Percentiles rank a stretch among this genome's conserved stretches.
These are phyloP conservation scores for Cutaneotrichosporon arboriforme DNA, from an alignment of 1,284 basidiomycete species.

Conservation along the genomic window DNA sequence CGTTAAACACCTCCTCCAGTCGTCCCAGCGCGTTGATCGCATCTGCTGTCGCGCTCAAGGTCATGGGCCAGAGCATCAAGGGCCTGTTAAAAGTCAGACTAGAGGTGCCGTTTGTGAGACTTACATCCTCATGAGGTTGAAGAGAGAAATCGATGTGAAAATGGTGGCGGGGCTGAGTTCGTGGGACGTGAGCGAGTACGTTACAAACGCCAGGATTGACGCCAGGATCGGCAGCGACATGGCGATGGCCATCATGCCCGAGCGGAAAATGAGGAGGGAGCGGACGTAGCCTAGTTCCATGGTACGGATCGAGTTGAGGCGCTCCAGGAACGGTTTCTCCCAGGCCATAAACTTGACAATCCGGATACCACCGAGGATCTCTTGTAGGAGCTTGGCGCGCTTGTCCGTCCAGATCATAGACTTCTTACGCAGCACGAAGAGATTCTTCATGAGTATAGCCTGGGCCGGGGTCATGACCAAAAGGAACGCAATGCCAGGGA, in stretches of 20 bases:
- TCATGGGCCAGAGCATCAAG: slow-evolving; percentile 57
- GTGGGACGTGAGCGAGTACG: slow-evolving; percentile 68
- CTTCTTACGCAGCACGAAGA: slow-evolving; percentile 66
- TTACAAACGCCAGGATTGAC: slow-evolving; percentile 77
- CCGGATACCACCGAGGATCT: slow-evolving; percentile 74
- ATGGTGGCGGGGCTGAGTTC: slow-evolving; percentile 57
- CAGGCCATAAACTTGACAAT: slow-evolving; percentile 70
- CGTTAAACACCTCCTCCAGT: slow-evolving; percentile 66
- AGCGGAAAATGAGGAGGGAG: slow-evolving; percentile 57
- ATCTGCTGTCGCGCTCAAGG: slow-evolving; percentile 70
- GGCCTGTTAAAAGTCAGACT: slow-evolving; percentile 16
- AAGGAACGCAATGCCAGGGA: slow-evolving; percentile 60
- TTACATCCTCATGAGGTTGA: slow-evolving; percentile 53
- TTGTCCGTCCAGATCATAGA: slow-evolving; percentile 79
- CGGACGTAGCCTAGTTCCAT: slow-evolving; percentile 76
- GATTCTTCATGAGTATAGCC: slow-evolving; percentile 64
- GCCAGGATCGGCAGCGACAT: slow-evolving; percentile 66
- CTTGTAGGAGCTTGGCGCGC: slow-evolving; percentile 53
- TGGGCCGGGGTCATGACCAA: slow-evolving; percentile 62
- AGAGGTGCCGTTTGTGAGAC: background rate
- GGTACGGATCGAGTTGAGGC: slow-evolving; percentile 64
- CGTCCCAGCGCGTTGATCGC: slow-evolving; percentile 68
- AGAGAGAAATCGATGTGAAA: slow-evolving; percentile 76
- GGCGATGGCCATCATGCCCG: slow-evolving; percentile 50
- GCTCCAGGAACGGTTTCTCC: slow-evolving; percentile 59